Percentiles rank a stretch among this genome's conserved stretches.
phyloP scores from a whole-genome alignment of 192 early-diverging fungal species.

The Coemansia sp. region DNA sequence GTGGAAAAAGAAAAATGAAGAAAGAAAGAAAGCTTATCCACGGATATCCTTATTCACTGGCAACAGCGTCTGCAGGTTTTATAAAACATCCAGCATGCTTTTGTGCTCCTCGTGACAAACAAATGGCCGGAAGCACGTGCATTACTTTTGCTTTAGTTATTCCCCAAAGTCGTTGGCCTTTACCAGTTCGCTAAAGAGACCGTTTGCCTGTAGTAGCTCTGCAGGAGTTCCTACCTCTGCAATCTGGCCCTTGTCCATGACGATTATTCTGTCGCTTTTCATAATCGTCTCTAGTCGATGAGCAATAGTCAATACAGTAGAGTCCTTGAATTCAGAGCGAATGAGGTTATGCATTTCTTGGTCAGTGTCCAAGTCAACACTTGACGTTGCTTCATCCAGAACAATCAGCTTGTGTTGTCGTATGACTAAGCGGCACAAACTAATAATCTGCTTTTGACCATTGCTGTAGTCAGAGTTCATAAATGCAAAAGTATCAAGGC shows the following conservation, averaged over 20 bases:
- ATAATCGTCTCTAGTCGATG: conserved; percentile 72
- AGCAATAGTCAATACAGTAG: conserved; percentile 63
- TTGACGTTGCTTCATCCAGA: conserved; percentile 70
- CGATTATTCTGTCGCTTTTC: conserved; percentile 70
- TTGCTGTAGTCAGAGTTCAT: conserved; percentile 24
- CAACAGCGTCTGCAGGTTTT: too few relatives aligned
- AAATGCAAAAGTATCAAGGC: conserved; percentile 8
- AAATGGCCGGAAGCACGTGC: too few relatives aligned
- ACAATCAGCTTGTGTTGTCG: conserved; percentile 57
- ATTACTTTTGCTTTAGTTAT: background rate
- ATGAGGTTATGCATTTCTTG: conserved; percentile 32
- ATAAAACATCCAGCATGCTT: too few relatives aligned
- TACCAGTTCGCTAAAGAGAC: background rate
- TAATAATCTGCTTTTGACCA: conserved; percentile 52
- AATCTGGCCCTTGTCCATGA: conserved; percentile 43
- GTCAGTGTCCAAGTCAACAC: conserved; percentile 54
- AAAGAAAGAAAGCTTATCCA: background rate
- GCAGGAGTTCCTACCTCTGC: background rate
- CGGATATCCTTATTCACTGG: background rate
- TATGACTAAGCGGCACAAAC: too few relatives aligned
- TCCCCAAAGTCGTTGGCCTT: conserved; percentile 1
- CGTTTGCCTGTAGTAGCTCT: background rate
- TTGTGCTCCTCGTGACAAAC: too few relatives aligned
- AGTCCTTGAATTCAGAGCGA: conserved; percentile 52
- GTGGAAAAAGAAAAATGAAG: background rate